Percentiles rank a stretch among this genome's conserved stretches.
phyloP scores from a whole-genome alignment of 2,329 filamentous ascomycete genomes.

The Cladosporium velox region DNA sequence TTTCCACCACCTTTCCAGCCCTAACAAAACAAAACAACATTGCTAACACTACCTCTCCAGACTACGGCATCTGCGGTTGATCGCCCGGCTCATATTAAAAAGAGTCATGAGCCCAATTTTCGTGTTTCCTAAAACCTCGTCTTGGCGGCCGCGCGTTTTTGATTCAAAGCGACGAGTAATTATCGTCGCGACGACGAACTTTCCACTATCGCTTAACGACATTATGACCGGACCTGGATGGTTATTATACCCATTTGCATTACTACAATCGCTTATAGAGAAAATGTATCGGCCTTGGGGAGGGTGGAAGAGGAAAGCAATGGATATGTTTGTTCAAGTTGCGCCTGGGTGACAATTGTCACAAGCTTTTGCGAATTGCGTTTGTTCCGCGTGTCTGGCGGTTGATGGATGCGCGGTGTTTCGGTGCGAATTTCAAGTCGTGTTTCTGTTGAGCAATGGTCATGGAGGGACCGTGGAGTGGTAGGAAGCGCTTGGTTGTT shows the following conservation, averaged over 20 bases:
- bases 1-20: background rate
- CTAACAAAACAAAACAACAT: background rate
- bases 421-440: background rate
- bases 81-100: background rate
- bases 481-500: background rate
- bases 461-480: background rate
- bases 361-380: background rate
- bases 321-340: background rate
- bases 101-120: background rate
- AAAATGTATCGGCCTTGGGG: background rate
- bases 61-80: conserved; percentile 24
- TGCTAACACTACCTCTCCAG: conserved; percentile 15
- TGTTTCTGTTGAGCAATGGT: background rate
- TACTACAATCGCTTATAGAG: conserved; percentile 6
- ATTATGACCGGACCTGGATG: conserved; percentile 6
- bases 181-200: background rate
- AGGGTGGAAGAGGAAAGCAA: background rate
- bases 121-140: conserved; percentile 10
- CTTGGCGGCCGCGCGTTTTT: background rate
- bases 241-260: conserved; percentile 12
- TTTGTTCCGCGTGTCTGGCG: background rate
- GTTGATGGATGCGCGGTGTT: background rate
- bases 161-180: background rate
- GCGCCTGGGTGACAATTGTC: background rate
- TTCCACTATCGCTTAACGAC: conserved; percentile 15